These are phyloP conservation scores for Cercospora berteroae DNA, from an alignment of 2,329 filamentous ascomycete species.

Conservation along the genomic window DNA sequence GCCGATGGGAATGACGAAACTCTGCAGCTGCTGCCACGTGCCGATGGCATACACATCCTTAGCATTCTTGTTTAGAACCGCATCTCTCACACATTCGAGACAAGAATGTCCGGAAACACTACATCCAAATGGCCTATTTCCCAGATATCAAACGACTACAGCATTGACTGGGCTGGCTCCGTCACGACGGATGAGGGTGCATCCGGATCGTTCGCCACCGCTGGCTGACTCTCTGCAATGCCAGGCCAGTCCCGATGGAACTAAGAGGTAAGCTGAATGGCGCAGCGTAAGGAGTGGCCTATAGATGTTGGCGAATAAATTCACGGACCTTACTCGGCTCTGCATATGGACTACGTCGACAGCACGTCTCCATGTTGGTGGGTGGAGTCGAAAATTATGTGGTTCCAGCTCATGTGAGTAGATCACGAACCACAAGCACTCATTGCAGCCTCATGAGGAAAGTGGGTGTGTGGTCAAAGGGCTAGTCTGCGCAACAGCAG, in stretches of 20 bases:
- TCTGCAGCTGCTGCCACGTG: constrained; percentile 2
- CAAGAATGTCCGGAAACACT: background rate
- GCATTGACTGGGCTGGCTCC: background rate
- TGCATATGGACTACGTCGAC: background rate
- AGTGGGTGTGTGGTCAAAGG: background rate
- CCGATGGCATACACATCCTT: background rate
- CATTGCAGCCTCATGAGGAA: background rate
- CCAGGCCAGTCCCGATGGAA: background rate
- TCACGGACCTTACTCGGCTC: too few relatives aligned
- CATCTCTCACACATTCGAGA: background rate
- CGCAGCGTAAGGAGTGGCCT: background rate
- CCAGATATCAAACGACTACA: background rate
- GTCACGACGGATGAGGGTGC: background rate
- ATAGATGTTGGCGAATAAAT: background rate
- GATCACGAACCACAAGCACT: background rate
- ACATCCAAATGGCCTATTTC: background rate
- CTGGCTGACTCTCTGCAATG: background rate
- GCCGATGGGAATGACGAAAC: background rate
- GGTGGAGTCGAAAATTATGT: background rate
- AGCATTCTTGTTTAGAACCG: background rate
- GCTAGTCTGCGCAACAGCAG: background rate
- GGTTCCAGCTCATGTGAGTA: background rate
- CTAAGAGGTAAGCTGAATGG: background rate
- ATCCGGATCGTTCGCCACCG: background rate
- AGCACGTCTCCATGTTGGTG: background rate